Conservation (phyloP, 345 rosid species). For the Dipteronia sinensis region DNA sequence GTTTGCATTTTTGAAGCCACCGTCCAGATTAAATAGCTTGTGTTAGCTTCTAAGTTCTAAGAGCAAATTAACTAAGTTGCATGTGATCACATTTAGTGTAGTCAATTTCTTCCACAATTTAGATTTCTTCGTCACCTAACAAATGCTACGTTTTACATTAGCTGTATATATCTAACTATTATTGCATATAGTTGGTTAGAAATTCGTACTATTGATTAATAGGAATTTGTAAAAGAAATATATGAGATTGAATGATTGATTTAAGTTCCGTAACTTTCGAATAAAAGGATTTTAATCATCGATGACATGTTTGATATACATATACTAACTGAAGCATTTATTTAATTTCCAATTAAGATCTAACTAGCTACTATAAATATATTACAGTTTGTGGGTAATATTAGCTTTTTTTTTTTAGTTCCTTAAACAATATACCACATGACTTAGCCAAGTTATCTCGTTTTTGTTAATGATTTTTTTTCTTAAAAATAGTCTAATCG, state of each 20-base stretch:
- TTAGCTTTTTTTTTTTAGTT: background rate
- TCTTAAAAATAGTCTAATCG: too few relatives aligned
- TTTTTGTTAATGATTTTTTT: too few relatives aligned
- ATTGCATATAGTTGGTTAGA: background rate
- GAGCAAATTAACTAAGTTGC: background rate
- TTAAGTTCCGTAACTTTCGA: background rate
- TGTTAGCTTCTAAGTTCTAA: background rate
- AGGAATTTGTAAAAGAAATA: too few relatives aligned
- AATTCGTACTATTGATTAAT: too few relatives aligned
- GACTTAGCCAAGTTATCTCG: background rate
- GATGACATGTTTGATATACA: background rate
- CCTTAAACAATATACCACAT: background rate
- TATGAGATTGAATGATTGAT: too few relatives aligned
- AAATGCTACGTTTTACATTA: background rate
- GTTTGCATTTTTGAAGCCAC: background rate
- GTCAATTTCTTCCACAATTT: background rate
- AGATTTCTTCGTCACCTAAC: background rate
- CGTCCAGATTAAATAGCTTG: background rate
- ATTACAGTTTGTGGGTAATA: background rate
- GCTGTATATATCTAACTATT: background rate
- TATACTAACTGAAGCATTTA: background rate
- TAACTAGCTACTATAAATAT: too few relatives aligned
- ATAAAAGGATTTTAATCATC: background rate
- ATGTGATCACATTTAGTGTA: background rate
- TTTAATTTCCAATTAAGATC: background rate